A percentile compares a stretch with the other conserved stretches of the same genome.
Evolutionary conservation across 2,329 filamentous ascomycete genomes (phyloP).

Genomic region (Arthrobotrys sphaeroides): DNA sequence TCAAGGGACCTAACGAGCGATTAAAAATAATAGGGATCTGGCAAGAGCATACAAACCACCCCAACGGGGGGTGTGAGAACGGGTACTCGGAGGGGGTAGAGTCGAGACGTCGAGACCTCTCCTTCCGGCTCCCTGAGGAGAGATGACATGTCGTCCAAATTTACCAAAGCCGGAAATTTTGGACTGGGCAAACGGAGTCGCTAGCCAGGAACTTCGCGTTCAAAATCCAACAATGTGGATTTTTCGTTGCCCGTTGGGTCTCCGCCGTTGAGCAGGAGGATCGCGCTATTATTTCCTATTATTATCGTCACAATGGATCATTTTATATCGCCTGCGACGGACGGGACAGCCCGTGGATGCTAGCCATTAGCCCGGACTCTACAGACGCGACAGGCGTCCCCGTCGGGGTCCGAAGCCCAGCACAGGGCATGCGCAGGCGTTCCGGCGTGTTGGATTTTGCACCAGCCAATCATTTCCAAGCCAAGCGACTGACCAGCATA

Average conservation of each 20-base stretch:
- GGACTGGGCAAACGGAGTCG: slow-evolving; percentile 45
- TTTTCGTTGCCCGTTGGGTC: no score
- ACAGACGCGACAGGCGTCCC: not conserved
- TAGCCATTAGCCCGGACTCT: not conserved
- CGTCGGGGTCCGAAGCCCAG: not conserved
- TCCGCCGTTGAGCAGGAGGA: no score
- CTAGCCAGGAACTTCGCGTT: slow-evolving; percentile 15
- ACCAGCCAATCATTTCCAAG: slow-evolving; percentile 48
- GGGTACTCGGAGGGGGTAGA: slow-evolving; percentile 34
- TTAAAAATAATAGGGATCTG: slow-evolving; percentile 1
- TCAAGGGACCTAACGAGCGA: not conserved
- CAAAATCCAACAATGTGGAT: slow-evolving; percentile 21
- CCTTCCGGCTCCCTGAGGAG: slow-evolving; percentile 52
- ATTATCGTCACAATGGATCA: no score
- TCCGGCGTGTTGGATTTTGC: slow-evolving; percentile 51
- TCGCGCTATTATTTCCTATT: slow-evolving; percentile 20
- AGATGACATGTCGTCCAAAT: slow-evolving; percentile 54
- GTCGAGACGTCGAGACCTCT: slow-evolving; percentile 49
- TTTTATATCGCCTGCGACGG: not conserved
- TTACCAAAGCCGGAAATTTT: slow-evolving; percentile 55
- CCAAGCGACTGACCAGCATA: slow-evolving; percentile 36
- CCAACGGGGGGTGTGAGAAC: slow-evolving; percentile 29
- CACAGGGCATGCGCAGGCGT: slow-evolving; percentile 8
- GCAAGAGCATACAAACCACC: slow-evolving; percentile 46
- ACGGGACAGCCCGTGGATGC: not conserved